Evolutionary conservation across 169 alveolate species (phyloP).

Genomic region (Plasmodium gallinaceum): DNA sequence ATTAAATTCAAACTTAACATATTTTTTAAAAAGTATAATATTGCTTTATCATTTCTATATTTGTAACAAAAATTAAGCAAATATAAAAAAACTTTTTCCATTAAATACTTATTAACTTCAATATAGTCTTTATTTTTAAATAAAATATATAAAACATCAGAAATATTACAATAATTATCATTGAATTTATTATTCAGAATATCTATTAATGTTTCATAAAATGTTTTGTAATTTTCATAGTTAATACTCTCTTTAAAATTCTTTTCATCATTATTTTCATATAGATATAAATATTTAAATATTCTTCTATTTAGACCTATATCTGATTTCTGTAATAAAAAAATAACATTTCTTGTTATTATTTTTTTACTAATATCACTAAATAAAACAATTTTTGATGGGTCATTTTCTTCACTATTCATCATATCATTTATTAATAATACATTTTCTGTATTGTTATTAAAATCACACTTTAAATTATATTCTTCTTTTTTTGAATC

Average conservation of each 20-base stretch:
- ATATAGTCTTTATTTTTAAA: conserved; percentile 39
- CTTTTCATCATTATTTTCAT: conserved; percentile 58
- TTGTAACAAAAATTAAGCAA: conserved; percentile 45
- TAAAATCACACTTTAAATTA: background rate
- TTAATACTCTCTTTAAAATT: conserved; percentile 23
- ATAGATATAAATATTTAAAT: conserved; percentile 34
- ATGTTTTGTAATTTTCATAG: conserved; percentile 32
- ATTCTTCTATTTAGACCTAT: conserved; percentile 60
- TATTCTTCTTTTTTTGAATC: background rate
- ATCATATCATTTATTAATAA: background rate
- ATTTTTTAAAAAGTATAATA: conserved; percentile 22
- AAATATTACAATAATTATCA: conserved; percentile 4
- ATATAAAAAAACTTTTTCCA: conserved; percentile 30
- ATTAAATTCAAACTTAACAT: conserved; percentile 40
- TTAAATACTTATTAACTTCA: conserved; percentile 26
- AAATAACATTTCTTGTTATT: conserved; percentile 41
- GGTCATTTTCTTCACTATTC: background rate
- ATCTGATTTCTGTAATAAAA: conserved; percentile 36
- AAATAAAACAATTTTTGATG: conserved; percentile 5
- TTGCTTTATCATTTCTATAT: conserved; percentile 6
- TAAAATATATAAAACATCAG: conserved; percentile 31
- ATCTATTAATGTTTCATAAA: conserved; percentile 31
- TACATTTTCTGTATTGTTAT: background rate
- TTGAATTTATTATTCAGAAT: conserved; percentile 40
- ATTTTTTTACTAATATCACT: conserved; percentile 55